Evolutionary conservation across 2,329 filamentous ascomycete species (phyloP).

Genomic region (Fusarium vanettenii): DNA sequence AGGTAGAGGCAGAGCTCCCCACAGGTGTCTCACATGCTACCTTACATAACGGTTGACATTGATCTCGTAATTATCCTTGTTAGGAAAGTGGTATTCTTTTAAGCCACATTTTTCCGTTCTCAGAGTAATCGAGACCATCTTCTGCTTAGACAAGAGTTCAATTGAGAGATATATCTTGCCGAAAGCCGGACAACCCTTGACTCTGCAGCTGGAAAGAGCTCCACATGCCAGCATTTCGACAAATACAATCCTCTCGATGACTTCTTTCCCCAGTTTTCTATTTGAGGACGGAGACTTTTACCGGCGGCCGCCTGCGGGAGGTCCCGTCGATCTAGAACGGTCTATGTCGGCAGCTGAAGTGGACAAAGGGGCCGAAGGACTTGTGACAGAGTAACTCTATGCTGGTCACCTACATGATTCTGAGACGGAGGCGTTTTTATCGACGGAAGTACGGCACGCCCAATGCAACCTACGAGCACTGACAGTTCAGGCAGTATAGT

Average conservation of each 20-base stretch:
- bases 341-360: neutral
- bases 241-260: neutral
- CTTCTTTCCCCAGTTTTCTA: neutral
- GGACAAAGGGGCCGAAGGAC: neutral
- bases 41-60: neutral
- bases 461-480: neutral
- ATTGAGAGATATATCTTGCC: neutral
- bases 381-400: neutral
- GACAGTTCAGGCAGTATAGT: too few species aligned
- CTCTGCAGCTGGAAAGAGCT: neutral
- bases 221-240: neutral
- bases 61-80: neutral
- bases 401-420: neutral
- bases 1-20: neutral
- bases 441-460: neutral
- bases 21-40: neutral
- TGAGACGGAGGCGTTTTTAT: neutral
- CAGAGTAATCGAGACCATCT: neutral
- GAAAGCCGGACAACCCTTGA: neutral
- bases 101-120: neutral
- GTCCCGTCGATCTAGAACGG: neutral
- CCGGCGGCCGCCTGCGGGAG: neutral
- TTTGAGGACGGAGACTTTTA: neutral
- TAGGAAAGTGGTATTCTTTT: neutral
- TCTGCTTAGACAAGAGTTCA: neutral